These are phyloP conservation scores for Xylogone sp. DNA, from an alignment of 2,329 filamentous ascomycete species.

Conservation along the genomic window DNA sequence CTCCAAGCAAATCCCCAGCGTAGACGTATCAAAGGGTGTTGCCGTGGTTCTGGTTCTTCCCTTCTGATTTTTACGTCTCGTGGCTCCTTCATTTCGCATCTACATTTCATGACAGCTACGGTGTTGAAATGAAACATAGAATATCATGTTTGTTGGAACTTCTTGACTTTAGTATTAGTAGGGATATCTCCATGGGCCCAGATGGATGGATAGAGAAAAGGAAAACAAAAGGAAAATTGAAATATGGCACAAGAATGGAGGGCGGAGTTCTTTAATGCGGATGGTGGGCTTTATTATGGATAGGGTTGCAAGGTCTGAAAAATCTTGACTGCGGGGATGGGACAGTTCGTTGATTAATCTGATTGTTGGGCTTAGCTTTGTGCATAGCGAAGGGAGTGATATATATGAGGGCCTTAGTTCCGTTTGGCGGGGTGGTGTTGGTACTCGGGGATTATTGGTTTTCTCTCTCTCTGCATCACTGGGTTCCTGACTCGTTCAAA, in stretches of 20 bases:
- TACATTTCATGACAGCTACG: conserved; percentile 30
- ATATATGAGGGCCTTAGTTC: conserved; percentile 2
- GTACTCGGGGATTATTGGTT: neutral
- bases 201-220: conserved; percentile 23
- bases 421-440: neutral
- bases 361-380: neutral
- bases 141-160: conserved; percentile 12
- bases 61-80: conserved; percentile 1
- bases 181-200: conserved; percentile 2
- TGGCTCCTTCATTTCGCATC: conserved; percentile 3
- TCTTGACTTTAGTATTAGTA: conserved; percentile 23
- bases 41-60: conserved; percentile 1
- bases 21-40: conserved; percentile 12
- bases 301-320: conserved; percentile 1
- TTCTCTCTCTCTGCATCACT: conserved; percentile 1
- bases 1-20: conserved; percentile 31
- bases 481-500: neutral
- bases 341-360: neutral
- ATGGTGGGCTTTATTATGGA: conserved; percentile 16
- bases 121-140: conserved; percentile 20
- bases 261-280: conserved; percentile 32
- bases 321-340: conserved; percentile 2
- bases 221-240: conserved; percentile 20
- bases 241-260: conserved; percentile 23
- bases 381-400: conserved; percentile 6